Conservation (phyloP, 148 eudicot genomes). For the Camellia granthamiana region DNA sequence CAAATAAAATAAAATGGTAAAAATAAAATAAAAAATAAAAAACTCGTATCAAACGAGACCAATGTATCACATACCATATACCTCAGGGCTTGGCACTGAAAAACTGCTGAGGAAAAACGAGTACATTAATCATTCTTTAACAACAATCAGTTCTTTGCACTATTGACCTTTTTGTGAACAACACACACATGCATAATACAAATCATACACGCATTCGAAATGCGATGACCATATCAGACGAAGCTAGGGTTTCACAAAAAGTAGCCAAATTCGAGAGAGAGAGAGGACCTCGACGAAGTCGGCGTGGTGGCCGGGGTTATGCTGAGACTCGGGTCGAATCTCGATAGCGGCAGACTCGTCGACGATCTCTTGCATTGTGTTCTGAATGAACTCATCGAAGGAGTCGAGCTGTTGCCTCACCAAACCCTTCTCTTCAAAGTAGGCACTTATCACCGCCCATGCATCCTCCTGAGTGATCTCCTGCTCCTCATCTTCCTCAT, state of each 20-base stretch:
- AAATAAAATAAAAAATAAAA: too few relatives aligned
- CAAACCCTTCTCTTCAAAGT: slow-evolving; percentile 84
- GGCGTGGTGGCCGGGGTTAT: slow-evolving; percentile 72
- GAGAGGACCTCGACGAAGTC: slow-evolving; percentile 75
- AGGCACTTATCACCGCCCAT: slow-evolving; percentile 93
- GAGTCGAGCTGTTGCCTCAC: slow-evolving; percentile 92
- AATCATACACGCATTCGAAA: too few relatives aligned
- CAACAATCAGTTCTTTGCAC: too few relatives aligned
- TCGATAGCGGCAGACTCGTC: slow-evolving; percentile 86
- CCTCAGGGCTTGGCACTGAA: too few relatives aligned
- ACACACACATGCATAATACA: neutral
- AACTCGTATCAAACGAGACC: too few relatives aligned
- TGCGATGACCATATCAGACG: neutral
- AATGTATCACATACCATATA: too few relatives aligned
- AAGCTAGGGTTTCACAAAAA: neutral
- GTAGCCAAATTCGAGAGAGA: neutral
- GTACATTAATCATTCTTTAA: too few relatives aligned
- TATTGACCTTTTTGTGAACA: neutral
- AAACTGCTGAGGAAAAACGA: too few relatives aligned
- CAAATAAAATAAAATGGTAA: too few relatives aligned
- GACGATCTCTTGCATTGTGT: slow-evolving; percentile 96
- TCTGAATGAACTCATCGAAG: slow-evolving; percentile 91
- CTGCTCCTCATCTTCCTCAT: slow-evolving; percentile 44
- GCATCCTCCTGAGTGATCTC: slow-evolving; percentile 93
- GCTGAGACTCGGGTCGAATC: slow-evolving; percentile 93